phyloP scores from a whole-genome alignment of 1,284 basidiomycete genomes.

The Vanrija sp. region DNA sequence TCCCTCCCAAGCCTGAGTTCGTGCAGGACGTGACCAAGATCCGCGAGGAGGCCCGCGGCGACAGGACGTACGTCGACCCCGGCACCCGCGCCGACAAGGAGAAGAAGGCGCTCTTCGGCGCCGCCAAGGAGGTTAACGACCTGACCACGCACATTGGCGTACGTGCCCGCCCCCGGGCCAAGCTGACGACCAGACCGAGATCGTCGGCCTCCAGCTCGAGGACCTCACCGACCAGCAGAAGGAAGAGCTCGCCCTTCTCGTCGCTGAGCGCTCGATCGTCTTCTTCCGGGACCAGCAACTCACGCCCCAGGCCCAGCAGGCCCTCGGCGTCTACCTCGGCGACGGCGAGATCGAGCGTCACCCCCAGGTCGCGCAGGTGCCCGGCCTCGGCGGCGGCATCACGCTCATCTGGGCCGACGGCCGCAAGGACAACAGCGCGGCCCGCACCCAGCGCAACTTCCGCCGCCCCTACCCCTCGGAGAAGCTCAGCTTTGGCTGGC shows the following conservation, averaged over 20 bases:
- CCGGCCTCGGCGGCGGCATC: constrained; percentile 14
- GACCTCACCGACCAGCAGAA: constrained; percentile 34
- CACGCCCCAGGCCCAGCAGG: constrained; percentile 25
- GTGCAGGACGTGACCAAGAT: constrained; percentile 34
- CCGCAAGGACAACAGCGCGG: constrained; percentile 2
- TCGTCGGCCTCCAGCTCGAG: constrained; percentile 35
- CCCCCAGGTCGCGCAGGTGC: constrained; percentile 55
- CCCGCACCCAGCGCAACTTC: neutral
- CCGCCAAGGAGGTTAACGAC: constrained; percentile 33
- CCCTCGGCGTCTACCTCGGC: constrained; percentile 33
- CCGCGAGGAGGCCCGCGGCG: constrained; percentile 26
- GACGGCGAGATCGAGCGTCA: constrained; percentile 56
- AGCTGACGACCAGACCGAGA: constrained; percentile 21
- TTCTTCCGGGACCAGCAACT: constrained; percentile 35
- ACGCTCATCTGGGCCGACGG: constrained; percentile 21
- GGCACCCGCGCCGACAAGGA: constrained; percentile 34
- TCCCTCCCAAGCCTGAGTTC: constrained; percentile 34
- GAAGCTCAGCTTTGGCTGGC: constrained; percentile 57
- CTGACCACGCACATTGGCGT: constrained; percentile 31
- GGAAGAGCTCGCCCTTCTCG: constrained; percentile 37
- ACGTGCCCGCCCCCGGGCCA: too few species aligned
- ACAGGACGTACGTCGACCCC: constrained; percentile 27
- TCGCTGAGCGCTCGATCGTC: constrained; percentile 34
- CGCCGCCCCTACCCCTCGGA: constrained; percentile 24
- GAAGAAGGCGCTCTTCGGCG: constrained; percentile 41